These are phyloP conservation scores for Daldinia eschscholtzii DNA, from an alignment of 2,329 filamentous ascomycete species.

Conservation along the genomic window DNA sequence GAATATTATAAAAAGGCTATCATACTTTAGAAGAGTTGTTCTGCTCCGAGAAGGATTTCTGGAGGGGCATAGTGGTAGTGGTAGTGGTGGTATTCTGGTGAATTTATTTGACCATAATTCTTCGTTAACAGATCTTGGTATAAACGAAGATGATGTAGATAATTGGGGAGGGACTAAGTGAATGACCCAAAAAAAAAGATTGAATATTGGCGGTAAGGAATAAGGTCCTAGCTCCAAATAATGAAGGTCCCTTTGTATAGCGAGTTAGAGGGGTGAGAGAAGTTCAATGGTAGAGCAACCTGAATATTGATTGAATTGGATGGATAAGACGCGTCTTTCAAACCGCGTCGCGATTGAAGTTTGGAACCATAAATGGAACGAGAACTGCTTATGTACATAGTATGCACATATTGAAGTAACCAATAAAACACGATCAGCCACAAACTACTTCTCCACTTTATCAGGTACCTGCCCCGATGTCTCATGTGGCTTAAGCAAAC, in stretches of 20 bases:
- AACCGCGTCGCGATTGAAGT: conserved; percentile 22
- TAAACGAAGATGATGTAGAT: not conserved
- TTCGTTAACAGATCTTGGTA: conserved; percentile 2
- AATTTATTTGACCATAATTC: conserved; percentile 43
- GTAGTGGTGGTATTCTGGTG: conserved; percentile 26
- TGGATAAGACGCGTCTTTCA: conserved; percentile 20
- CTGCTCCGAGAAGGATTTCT: conserved; percentile 59
- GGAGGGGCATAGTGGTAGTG: conserved; percentile 55
- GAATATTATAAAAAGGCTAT: conserved; percentile 5
- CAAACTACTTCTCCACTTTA: not conserved
- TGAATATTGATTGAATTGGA: conserved; percentile 18
- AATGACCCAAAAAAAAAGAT: not conserved
- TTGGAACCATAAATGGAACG: not conserved
- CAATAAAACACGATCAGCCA: conserved; percentile 46
- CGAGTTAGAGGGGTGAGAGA: conserved; percentile 20
- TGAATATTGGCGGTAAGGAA: not conserved
- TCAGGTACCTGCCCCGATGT: not conserved
- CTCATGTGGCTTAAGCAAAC: not conserved
- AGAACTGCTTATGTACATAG: conserved; percentile 30
- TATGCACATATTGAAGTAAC: no score
- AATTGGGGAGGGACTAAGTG: not conserved
- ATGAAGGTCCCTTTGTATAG: not conserved
- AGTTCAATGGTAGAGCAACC: conserved; percentile 26
- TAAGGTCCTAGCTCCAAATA: conserved; percentile 2
- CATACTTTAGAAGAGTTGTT: conserved; percentile 51